Percentiles rank a stretch among this genome's conserved stretches.
These are phyloP conservation scores for Murraya paniculata DNA, from an alignment of 345 rosid genomes.

Conservation along the genomic window DNA sequence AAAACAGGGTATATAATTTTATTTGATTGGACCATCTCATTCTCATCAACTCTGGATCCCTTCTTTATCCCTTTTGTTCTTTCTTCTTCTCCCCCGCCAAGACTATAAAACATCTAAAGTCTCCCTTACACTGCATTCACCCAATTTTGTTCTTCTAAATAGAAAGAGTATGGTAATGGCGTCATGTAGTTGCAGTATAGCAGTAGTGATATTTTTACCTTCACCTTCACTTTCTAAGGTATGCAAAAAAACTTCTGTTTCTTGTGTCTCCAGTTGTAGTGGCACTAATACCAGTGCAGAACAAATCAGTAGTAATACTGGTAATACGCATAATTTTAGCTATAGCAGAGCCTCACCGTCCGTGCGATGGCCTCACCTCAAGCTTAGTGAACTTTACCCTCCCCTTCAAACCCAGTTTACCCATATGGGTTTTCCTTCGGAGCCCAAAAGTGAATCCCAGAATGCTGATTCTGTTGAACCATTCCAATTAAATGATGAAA, in stretches of 20 bases:
- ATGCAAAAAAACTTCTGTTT: constrained; percentile 15
- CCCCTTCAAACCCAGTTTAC: constrained; percentile 34
- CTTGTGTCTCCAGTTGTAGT: constrained; percentile 11
- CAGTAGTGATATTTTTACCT: constrained; percentile 17
- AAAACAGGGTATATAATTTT: background rate
- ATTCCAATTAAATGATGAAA: constrained; percentile 31
- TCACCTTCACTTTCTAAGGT: constrained; percentile 26
- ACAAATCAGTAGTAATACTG: constrained; percentile 17
- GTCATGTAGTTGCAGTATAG: constrained; percentile 19
- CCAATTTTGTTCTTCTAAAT: background rate
- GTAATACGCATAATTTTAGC: constrained; percentile 42
- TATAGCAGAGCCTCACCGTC: constrained; percentile 89
- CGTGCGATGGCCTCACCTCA: constrained; percentile 88
- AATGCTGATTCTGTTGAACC: constrained; percentile 17
- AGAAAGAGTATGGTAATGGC: constrained; percentile 13
- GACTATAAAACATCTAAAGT: background rate
- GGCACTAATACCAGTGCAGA: constrained; percentile 14
- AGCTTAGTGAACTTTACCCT: constrained; percentile 42
- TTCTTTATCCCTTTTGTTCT: background rate
- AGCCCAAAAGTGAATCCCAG: background rate
- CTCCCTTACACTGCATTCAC: background rate
- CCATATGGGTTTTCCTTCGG: constrained; percentile 11
- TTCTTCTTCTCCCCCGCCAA: background rate
- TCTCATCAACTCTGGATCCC: background rate
- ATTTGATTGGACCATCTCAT: background rate